A percentile compares a stretch with the other conserved stretches of the same genome.
phyloP scores from a whole-genome alignment of 176 grass and related monocot species.

The Oryza officinalis region DNA sequence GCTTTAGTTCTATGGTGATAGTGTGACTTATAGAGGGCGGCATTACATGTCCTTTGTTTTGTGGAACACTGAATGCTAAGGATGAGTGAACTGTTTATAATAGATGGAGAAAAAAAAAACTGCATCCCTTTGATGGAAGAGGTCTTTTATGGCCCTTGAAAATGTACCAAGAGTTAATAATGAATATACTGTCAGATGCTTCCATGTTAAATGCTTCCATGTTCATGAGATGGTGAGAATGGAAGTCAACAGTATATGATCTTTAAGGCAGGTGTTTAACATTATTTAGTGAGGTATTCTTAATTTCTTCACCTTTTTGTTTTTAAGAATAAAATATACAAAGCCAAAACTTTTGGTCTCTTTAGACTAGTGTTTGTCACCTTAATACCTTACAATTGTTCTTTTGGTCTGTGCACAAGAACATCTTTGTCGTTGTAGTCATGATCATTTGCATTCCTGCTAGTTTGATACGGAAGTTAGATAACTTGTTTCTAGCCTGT shows the following conservation, averaged over 20 bases:
- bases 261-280: not conserved
- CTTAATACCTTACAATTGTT: not conserved
- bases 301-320: not conserved
- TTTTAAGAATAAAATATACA: not conserved
- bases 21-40: not conserved
- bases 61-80: constrained; percentile 2
- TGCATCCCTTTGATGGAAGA: not conserved
- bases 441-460: constrained; percentile 11
- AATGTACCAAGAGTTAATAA: not conserved
- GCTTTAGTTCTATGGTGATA: not conserved
- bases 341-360: not conserved
- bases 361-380: not conserved
- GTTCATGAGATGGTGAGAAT: not conserved
- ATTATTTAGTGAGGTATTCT: not conserved
- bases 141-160: not conserved
- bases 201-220: too few species aligned
- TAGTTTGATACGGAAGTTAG: constrained; percentile 1
- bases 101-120: not conserved
- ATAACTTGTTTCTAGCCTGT: not conserved
- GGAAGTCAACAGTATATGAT: not conserved
- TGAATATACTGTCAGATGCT: not conserved
- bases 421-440: not conserved
- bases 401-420: not conserved
- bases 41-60: not conserved
- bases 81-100: constrained; percentile 9